A percentile compares a stretch with the other conserved stretches of the same genome.
Evolutionary conservation across 177 flowering plant species (phyloP).

Genomic region (Vitis hybrid): DNA sequence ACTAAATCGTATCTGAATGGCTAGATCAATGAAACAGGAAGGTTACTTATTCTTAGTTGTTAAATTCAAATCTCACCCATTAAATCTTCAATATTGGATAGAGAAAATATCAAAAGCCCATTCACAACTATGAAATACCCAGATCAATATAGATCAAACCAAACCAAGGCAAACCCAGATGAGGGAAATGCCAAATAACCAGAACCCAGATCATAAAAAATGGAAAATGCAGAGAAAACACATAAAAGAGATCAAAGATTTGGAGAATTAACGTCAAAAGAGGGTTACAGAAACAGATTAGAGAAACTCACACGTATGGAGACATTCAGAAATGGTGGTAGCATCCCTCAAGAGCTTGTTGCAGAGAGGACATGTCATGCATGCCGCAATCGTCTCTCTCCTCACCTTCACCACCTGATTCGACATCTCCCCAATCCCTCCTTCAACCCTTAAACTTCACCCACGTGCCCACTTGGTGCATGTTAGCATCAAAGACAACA

Average conservation of each 20-base stretch:
- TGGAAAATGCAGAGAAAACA: neutral
- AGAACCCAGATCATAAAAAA: slow-evolving; percentile 5
- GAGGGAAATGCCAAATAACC: neutral
- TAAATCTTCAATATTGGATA: neutral
- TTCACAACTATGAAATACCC: neutral
- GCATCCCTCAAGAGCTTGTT: slow-evolving; percentile 29
- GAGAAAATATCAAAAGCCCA: neutral
- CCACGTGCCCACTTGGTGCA: slow-evolving; percentile 37
- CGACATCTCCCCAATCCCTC: slow-evolving; percentile 30
- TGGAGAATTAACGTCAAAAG: neutral
- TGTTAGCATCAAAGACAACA: slow-evolving; percentile 20
- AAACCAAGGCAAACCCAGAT: neutral
- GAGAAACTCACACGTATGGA: slow-evolving; percentile 36
- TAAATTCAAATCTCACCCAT: neutral
- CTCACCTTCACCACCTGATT: slow-evolving; percentile 36
- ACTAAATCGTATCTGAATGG: neutral
- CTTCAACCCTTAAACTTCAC: neutral
- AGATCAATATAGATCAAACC: neutral
- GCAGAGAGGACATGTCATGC: slow-evolving; percentile 43
- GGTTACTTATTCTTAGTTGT: neutral
- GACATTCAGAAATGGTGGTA: slow-evolving; percentile 43
- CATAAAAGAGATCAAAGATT: neutral
- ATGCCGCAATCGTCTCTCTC: slow-evolving; percentile 25
- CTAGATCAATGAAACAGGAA: slow-evolving; percentile 4
- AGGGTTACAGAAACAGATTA: neutral